These are phyloP conservation scores for Rosa lucieae DNA, from an alignment of 306 rosid genomes.

Conservation along the genomic window DNA sequence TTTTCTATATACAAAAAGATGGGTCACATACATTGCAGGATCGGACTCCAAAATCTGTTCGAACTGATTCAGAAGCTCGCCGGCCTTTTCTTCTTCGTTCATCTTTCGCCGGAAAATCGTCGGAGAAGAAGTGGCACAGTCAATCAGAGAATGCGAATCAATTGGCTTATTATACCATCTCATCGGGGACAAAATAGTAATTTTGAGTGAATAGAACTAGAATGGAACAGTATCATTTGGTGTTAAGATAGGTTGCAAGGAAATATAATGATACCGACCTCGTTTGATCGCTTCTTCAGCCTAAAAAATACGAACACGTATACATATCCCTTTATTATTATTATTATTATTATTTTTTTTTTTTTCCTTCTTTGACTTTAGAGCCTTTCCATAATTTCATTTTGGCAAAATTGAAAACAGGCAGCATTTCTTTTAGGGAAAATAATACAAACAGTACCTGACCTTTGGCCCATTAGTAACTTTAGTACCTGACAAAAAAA, in stretches of 20 bases:
- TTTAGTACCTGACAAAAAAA: too few species aligned
- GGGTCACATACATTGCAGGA: slow-evolving; percentile 56
- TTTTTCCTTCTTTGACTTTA: too few species aligned
- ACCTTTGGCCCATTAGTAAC: too few species aligned
- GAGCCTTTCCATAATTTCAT: too few species aligned
- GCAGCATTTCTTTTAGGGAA: too few species aligned
- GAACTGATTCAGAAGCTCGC: slow-evolving; percentile 55
- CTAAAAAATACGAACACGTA: too few species aligned
- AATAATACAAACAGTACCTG: too few species aligned
- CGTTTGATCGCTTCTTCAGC: background rate
- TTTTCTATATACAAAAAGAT: background rate
- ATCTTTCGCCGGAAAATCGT: slow-evolving; percentile 17
- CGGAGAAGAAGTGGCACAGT: background rate
- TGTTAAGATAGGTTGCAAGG: background rate
- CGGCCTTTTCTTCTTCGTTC: slow-evolving; percentile 35
- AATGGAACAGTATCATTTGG: background rate
- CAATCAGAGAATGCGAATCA: background rate
- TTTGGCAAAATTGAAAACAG: too few species aligned
- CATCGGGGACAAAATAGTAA: background rate
- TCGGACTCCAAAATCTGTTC: slow-evolving; percentile 69
- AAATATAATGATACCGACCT: background rate
- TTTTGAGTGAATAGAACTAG: too few species aligned
- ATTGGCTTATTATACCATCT: background rate
- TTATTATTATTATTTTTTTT: too few species aligned
- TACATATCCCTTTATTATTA: too few species aligned